Conservation (phyloP, 1,284 basidiomycete genomes). For the Rhodotorula mucilaginosa region DNA sequence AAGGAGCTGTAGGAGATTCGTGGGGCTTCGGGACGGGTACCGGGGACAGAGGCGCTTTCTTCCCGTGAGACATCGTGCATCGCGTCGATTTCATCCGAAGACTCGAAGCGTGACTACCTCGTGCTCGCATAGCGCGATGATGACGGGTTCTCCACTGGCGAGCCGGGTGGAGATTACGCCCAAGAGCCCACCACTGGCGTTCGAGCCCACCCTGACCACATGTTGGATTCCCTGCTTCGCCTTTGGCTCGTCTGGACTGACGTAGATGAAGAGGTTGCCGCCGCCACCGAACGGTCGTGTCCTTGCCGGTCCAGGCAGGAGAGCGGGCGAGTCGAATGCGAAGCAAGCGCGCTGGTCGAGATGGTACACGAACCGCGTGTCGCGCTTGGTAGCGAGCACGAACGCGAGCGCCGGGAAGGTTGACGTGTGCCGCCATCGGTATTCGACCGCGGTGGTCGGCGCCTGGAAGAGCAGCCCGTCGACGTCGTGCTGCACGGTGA, state of each 20-base stretch:
- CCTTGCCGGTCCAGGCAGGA: constrained; percentile 49
- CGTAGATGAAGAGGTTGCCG: constrained; percentile 81
- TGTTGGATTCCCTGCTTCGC: constrained; percentile 65
- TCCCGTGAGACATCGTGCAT: not conserved
- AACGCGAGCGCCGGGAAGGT: constrained; percentile 88
- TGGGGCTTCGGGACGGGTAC: not conserved
- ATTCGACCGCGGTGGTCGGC: constrained; percentile 40
- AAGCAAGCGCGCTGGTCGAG: constrained; percentile 55
- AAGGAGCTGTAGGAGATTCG: not conserved
- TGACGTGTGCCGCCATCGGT: constrained; percentile 67
- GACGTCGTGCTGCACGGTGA: constrained; percentile 70
- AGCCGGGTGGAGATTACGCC: constrained; percentile 63
- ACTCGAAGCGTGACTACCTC: constrained; percentile 53
- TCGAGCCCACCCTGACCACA: constrained; percentile 69
- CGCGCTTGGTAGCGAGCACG: constrained; percentile 88
- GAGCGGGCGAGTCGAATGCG: constrained; percentile 63
- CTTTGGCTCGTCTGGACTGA: constrained; percentile 54
- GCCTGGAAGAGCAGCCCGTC: constrained; percentile 72
- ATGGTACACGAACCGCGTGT: constrained; percentile 78
- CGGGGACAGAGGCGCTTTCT: not conserved
- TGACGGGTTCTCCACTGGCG: constrained; percentile 49
- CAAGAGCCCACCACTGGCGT: constrained; percentile 67
- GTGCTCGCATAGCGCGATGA: constrained; percentile 74
- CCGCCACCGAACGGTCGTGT: constrained; percentile 56
- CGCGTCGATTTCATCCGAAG: not conserved